Evolutionary conservation across 2,329 filamentous ascomycete genomes (phyloP).

Genomic region (Cytospora leucostoma): DNA sequence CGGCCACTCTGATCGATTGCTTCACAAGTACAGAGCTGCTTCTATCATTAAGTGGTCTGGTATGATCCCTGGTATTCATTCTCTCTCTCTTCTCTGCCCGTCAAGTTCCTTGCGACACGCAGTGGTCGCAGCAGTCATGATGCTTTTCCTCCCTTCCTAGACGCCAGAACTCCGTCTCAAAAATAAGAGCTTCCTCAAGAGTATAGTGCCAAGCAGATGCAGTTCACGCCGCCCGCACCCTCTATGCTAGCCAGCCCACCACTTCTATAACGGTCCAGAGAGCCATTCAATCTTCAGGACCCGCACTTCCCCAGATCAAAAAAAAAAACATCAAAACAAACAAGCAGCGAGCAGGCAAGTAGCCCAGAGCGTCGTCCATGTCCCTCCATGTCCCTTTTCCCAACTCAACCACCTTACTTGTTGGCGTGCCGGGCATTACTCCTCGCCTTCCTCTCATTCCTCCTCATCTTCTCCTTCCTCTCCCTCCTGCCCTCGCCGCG

Average conservation of each 20-base stretch:
- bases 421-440: constrained; percentile 59
- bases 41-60: background rate
- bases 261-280: background rate
- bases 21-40: background rate
- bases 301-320: background rate
- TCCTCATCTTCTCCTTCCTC: constrained; percentile 68
- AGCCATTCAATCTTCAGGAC: background rate
- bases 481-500: constrained; percentile 64
- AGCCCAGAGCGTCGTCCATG: background rate
- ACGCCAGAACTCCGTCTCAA: constrained; percentile 25
- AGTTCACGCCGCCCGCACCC: background rate
- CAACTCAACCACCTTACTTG: background rate
- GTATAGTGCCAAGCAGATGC: constrained; percentile 1
- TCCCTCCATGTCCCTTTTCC: background rate
- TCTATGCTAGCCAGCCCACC: background rate
- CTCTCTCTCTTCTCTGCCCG: background rate
- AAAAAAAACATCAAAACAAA: background rate
- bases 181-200: background rate
- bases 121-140: background rate
- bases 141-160: constrained; percentile 4
- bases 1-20: background rate
- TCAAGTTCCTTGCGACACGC: background rate
- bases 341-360: background rate
- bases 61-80: background rate
- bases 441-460: constrained; percentile 70